Percentiles rank a stretch among this genome's conserved stretches.
phyloP scores from a whole-genome alignment of 2,329 filamentous ascomycete species.

The Alternaria hordeiaustralica region DNA sequence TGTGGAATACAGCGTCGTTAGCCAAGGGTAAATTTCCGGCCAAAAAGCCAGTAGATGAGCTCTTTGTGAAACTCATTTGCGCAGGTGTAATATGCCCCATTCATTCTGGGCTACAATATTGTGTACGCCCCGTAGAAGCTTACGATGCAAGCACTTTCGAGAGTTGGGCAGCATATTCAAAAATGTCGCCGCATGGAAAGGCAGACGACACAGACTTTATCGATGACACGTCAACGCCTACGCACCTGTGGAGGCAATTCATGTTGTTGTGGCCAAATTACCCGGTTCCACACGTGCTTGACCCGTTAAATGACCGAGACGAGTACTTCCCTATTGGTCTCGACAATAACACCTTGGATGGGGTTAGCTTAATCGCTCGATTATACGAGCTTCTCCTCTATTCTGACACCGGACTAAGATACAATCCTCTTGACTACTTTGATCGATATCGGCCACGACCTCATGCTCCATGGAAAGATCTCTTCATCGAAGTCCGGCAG shows the following conservation, averaged over 20 bases:
- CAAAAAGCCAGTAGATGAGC: not conserved
- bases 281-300: not conserved
- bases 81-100: not conserved
- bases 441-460: not conserved
- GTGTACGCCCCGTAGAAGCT: not conserved
- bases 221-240: not conserved
- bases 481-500: not conserved
- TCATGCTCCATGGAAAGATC: not conserved
- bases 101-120: not conserved
- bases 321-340: not conserved
- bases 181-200: not conserved
- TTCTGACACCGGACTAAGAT: too few relatives aligned
- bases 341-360: not conserved
- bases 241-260: not conserved
- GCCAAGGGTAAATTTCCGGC: not conserved
- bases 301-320: rapidly evolving
- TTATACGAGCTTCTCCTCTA: too few relatives aligned
- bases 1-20: not conserved
- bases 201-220: not conserved
- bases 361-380: too few relatives aligned
- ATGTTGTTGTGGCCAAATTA: not conserved
- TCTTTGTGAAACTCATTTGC: not conserved
- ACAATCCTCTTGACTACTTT: too few relatives aligned
- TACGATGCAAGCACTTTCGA: not conserved
- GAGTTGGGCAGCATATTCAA: not conserved